Evolutionary conservation across 2,329 filamentous ascomycete genomes (phyloP).

Genomic region (Beauveria sp.): DNA sequence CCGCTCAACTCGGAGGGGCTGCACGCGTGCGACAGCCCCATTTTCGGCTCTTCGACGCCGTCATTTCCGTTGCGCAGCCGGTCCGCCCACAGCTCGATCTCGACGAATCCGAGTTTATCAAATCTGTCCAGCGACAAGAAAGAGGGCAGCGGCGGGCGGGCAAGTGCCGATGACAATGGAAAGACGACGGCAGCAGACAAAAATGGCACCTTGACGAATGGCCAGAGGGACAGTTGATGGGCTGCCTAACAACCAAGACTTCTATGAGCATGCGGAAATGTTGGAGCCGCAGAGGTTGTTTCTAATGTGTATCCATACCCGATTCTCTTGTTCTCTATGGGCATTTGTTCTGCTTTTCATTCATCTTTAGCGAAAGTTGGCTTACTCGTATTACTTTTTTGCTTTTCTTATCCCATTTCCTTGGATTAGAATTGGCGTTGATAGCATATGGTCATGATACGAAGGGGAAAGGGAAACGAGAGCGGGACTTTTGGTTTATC

Average conservation of each 20-base stretch:
- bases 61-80: not conserved
- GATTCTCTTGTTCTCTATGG: not conserved
- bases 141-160: not conserved
- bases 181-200: not conserved
- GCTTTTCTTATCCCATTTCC: not conserved
- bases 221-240: not conserved
- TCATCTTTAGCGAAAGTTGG: not conserved
- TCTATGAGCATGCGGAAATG: not conserved
- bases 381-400: not conserved
- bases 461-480: not conserved
- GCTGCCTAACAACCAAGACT: not conserved
- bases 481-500: not conserved
- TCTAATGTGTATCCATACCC: not conserved
- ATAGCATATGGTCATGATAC: not conserved
- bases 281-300: not conserved
- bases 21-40: constrained; percentile 6
- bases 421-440: not conserved
- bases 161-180: not conserved
- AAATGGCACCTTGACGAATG: not conserved
- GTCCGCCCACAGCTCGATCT: not conserved
- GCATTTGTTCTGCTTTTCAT: not conserved
- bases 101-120: not conserved
- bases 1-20: constrained; percentile 19
- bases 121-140: not conserved
- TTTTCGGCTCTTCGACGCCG: constrained; percentile 3